Conservation (phyloP, 495 filamentous ascomycete genomes). For the Xeromyces bisporus region DNA sequence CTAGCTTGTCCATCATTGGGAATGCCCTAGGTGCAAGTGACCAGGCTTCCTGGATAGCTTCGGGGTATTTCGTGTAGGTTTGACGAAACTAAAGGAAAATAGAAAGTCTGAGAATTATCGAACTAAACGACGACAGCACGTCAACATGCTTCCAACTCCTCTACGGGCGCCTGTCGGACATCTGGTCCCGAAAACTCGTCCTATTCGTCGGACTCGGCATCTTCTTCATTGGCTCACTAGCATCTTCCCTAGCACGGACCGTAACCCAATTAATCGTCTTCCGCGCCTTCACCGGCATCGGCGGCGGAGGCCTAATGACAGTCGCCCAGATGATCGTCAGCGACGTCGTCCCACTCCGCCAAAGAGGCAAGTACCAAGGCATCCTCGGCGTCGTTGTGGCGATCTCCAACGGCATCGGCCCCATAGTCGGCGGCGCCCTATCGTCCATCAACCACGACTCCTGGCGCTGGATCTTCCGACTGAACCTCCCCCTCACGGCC, state of each 20-base stretch:
- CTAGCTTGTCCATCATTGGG: slow-evolving; percentile 34
- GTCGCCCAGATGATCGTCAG: slow-evolving; percentile 37
- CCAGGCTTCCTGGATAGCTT: slow-evolving; percentile 37
- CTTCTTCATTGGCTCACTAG: slow-evolving; percentile 38
- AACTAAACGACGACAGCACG: slow-evolving; percentile 22
- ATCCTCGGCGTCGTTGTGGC: slow-evolving; percentile 38
- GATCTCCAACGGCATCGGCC: slow-evolving; percentile 36
- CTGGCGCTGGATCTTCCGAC: slow-evolving; percentile 41
- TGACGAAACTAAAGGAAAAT: too few species aligned
- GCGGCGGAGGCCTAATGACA: slow-evolving; percentile 39
- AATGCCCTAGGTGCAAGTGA: slow-evolving; percentile 29
- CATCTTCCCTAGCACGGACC: slow-evolving; percentile 32
- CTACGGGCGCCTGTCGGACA: slow-evolving; percentile 38
- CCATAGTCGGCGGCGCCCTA: slow-evolving; percentile 36
- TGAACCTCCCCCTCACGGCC: slow-evolving; percentile 31
- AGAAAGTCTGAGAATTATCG: too few species aligned
- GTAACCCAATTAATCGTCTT: slow-evolving; percentile 37
- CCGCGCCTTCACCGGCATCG: slow-evolving; percentile 37
- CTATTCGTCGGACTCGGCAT: slow-evolving; percentile 33
- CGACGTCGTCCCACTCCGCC: slow-evolving; percentile 36
- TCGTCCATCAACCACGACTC: slow-evolving; percentile 22
- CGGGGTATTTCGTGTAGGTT: slow-evolving; percentile 35
- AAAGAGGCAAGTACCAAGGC: slow-evolving; percentile 42
- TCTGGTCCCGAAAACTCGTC: slow-evolving; percentile 39
- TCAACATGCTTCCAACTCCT: slow-evolving; percentile 39